Conservation (phyloP, 1,139 yeast species). For the Geotrichum europaeum region DNA sequence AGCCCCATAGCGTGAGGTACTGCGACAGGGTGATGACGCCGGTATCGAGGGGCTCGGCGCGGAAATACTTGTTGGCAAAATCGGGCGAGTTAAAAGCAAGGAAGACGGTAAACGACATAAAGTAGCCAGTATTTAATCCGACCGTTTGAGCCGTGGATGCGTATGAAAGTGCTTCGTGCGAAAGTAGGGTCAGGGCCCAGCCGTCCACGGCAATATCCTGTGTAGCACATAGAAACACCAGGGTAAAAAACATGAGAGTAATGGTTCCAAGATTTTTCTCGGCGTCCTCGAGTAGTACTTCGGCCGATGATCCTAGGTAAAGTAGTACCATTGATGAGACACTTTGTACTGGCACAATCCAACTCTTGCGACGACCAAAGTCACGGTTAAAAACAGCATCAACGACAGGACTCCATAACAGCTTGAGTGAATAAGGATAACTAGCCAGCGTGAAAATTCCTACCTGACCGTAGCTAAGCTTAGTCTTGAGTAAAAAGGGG, state of each 20-base stretch:
- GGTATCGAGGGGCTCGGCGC: slow-evolving; percentile 51
- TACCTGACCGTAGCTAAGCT: slow-evolving; percentile 79
- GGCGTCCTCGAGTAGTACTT: slow-evolving; percentile 51
- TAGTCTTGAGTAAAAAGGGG: slow-evolving; percentile 83
- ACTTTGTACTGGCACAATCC: slow-evolving; percentile 91
- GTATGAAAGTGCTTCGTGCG: slow-evolving; percentile 73
- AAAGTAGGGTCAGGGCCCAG: slow-evolving; percentile 89
- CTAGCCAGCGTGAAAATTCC: slow-evolving; percentile 89
- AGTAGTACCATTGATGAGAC: slow-evolving; percentile 66
- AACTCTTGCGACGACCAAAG: slow-evolving; percentile 79
- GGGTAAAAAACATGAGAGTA: slow-evolving; percentile 59
- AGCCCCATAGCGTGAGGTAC: slow-evolving; percentile 75
- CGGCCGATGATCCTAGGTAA: slow-evolving; percentile 55
- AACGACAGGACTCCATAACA: slow-evolving; percentile 93
- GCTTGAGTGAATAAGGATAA: slow-evolving; percentile 87
- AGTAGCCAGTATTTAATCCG: slow-evolving; percentile 91
- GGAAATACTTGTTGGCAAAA: slow-evolving; percentile 78
- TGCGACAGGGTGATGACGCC: slow-evolving; percentile 71
- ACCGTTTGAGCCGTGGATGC: slow-evolving; percentile 97
- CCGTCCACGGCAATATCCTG: slow-evolving; percentile 99
- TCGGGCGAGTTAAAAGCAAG: slow-evolving; percentile 87
- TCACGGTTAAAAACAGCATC: slow-evolving; percentile 69
- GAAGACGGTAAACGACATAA: slow-evolving; percentile 83
- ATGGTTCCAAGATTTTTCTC: slow-evolving; percentile 49
- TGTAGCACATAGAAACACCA: slow-evolving; percentile 89